Evolutionary conservation across 495 filamentous ascomycete species (phyloP), one percentile per base, ranked within the genome.

Genomic region (Xylaria flabelliformis): DNA sequence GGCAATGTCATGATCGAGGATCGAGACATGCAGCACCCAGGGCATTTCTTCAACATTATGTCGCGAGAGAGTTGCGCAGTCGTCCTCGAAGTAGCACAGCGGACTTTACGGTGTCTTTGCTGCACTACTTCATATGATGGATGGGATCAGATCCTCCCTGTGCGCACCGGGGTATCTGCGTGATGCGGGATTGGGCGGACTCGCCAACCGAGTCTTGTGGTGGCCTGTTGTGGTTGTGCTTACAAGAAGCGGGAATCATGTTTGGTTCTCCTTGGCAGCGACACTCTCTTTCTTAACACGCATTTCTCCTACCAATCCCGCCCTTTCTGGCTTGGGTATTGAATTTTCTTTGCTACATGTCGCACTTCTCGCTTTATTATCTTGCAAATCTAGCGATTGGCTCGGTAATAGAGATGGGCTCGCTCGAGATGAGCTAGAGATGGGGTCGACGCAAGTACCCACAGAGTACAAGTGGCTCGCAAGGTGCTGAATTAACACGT

Each of bases 401-500:
- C 58, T 70, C 58, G 44, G 68, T 53, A 62, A 42, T 41, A 61
- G 68, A 50, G 39, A 29, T 69, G 67, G 56, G 7, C 26, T 29
- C 26, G 24, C 34, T n/a, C 41, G n/a, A 51, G 32, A 70, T 51
- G 41, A 56, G 10, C 15, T 7, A n/a, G 21, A 17, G 44, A 69
- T 62, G 42, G 44, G 64, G 42, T n/a, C 44, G 67, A 62, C 15
- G 42, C 67, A 63, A 70, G 67, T 39, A 29, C 26, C 26, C 26
- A 36, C 55, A 48, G 68, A 70, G 68, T 26, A 70, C 61, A 64
- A 56, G 69, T 71, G 61, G 61, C 46, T 71, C 61, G 46, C 2
- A 29, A 29, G 26, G 26, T 64, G 61, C 59, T 53, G 26, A n/a
- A 34, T 63, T 13, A 44, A 7, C 36, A 39, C 36, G 36, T 39